Percentiles rank a stretch among this genome's conserved stretches.
phyloP scores from a whole-genome alignment of 148 eudicot species.

The Pharnaceum exiguum region DNA sequence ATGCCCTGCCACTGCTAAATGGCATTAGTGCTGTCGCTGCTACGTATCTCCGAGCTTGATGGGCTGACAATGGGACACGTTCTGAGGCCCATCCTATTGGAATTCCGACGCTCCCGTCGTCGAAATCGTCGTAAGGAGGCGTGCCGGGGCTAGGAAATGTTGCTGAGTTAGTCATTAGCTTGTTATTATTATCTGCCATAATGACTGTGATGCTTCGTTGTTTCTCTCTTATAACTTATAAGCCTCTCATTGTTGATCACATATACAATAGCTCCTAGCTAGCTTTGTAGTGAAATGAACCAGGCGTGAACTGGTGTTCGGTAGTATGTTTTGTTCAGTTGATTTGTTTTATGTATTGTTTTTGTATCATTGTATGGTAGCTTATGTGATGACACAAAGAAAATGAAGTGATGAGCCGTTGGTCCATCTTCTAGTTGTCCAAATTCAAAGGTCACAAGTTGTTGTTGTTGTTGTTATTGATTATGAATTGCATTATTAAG shows the following conservation, averaged over 20 bases:
- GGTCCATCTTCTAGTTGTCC: slow-evolving; percentile 17
- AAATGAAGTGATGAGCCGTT: background rate
- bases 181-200: slow-evolving; percentile 1
- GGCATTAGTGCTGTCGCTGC: slow-evolving; percentile 55
- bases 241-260: background rate
- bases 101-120: slow-evolving; percentile 11
- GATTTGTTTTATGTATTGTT: background rate
- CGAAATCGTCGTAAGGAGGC: slow-evolving; percentile 18
- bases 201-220: background rate
- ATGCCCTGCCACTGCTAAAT: slow-evolving; percentile 65
- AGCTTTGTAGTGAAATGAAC: background rate
- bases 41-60: slow-evolving; percentile 37
- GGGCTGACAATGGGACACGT: slow-evolving; percentile 49
- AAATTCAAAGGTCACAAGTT: slow-evolving; percentile 22
- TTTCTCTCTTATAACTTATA: background rate
- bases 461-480: no score
- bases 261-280: background rate
- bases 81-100: slow-evolving; percentile 85
- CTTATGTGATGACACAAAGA: background rate
- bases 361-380: slow-evolving; percentile 6
- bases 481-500: slow-evolving; percentile 3
- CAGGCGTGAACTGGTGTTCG: no score
- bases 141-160: slow-evolving; percentile 21
- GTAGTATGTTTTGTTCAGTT: background rate
- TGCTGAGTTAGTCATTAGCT: slow-evolving; percentile 13